Base-by-base conservation (phyloP, 768 basidiomycete genomes). In the Gautieria morchelliformis region DNA sequence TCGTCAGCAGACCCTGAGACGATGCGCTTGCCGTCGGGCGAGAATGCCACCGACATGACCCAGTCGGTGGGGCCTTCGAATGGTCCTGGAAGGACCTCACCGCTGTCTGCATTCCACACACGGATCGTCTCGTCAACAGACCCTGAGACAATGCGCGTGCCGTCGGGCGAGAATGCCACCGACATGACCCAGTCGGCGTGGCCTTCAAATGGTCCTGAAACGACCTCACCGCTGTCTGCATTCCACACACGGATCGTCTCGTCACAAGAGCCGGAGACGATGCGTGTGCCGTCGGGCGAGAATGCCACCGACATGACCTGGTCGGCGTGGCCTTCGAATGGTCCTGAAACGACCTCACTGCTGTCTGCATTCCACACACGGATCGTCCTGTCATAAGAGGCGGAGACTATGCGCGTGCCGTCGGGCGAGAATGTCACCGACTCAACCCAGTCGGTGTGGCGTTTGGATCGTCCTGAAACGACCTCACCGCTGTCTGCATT, bases 201-300 rank as follows among this genome's bases (percentile, higher is more conserved):
- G 1, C 50, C 50, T 27, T 30, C 14, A 17, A 51, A 51, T 51
- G 52, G 57, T 39, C 27, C 17, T 4, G 30, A 35, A 32, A 62
- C 12, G 8, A 37, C 17, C 6, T 49, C 14, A 10, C 59, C 54
- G 24, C 52, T 56, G 7, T 27, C 27, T 5, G 5, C 27, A 57
- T 64, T 60, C 63, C 67, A 66, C 9, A 67, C 45, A 12, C 63
- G 63, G 11, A 71, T 58, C 17, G 65, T 68, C 12, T 59, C 53
- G 56, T 70, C 70, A 2, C 42, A 40, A 19, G 66, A 66, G 3
- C 67, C 70, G 4, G 71, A 69, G 6, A 63, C 62, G 39, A 70
- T 45, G 15, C 41, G 24, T 10, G 15, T 59, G 12, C 63, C 68
- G 51, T 69, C 65, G 1, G 67, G 70, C 11, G 70, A 70, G 59